phyloP scores from a whole-genome alignment of 371 early-diverging fungal species.

The Encephalitozoon hellem region DNA sequence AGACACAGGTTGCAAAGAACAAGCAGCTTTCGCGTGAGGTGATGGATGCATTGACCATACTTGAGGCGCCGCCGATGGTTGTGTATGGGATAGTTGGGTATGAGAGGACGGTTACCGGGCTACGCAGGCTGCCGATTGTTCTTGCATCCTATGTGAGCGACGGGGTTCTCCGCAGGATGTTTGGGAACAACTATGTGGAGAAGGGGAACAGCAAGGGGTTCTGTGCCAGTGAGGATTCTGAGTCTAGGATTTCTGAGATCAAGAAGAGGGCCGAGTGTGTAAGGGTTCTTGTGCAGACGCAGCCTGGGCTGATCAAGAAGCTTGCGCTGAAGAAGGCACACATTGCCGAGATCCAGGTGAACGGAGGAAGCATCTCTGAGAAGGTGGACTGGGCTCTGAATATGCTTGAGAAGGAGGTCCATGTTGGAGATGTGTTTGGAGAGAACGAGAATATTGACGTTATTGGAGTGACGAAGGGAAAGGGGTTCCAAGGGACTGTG shows the following conservation, averaged over 20 bases:
- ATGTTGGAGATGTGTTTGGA: constrained; percentile 76
- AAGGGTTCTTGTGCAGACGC: constrained; percentile 94
- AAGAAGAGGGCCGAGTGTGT: constrained; percentile 94
- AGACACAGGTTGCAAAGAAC: constrained; percentile 67
- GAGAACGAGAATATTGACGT: constrained; percentile 95
- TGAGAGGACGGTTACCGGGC: constrained; percentile 91
- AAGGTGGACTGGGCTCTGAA: constrained; percentile 92
- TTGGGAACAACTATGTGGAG: constrained; percentile 74
- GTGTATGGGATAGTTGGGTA: constrained; percentile 98
- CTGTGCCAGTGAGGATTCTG: constrained; percentile 68
- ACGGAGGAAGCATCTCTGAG: constrained; percentile 89
- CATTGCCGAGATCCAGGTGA: constrained; percentile 96
- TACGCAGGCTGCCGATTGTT: constrained; percentile 88
- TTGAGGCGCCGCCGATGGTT: constrained; percentile 94
- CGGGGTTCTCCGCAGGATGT: constrained; percentile 92
- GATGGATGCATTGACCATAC: constrained; percentile 94
- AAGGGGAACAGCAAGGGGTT: constrained; percentile 69
- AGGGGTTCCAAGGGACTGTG: constrained; percentile 97
- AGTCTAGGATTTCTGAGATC: constrained; percentile 82
- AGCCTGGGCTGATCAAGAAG: constrained; percentile 79
- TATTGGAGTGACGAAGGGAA: constrained; percentile 98
- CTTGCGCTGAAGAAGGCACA: constrained; percentile 92
- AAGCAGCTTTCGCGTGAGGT: constrained; percentile 69
- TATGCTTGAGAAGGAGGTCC: constrained; percentile 91
- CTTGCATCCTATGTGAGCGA: constrained; percentile 96